Base-by-base conservation (phyloP, 2,329 filamentous ascomycete species). In the Rutstroemia sp. region DNA sequence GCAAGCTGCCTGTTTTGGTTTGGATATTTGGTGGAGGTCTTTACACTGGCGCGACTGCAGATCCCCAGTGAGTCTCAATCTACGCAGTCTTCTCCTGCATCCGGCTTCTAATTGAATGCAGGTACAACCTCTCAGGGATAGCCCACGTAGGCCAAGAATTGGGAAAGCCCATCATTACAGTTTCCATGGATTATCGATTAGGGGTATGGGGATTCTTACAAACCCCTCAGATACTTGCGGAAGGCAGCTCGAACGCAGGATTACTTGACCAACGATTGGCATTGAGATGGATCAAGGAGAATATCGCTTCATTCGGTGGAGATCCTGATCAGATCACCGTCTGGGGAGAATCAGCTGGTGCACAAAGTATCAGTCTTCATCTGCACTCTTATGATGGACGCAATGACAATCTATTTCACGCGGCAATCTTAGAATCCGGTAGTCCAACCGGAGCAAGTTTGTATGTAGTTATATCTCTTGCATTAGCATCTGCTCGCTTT, bases 191-290 rank as follows among this genome's bases (percentile, higher is more conserved):
- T 69, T 82, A 87, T 67, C 76, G 86, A 4, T 76, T 88, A 38
- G 81, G 82, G 2, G 78, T 80, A 2, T 73, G 89, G 65, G 88
- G 88, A 0, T 90, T 91, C 69, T 69, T 88, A 45, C 77, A 80
- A 25, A 82, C 79, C 82, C 70, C 71, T 7, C 62, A 79, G 56
- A 73, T 81, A 12, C 72, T 76, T 1, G 70, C 70, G 9, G 62
- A 79, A 57, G 64, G 79, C 38, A 71, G 82, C 51, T 88, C 88
- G 58, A 89, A 89, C 60, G 71, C 84, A 10, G 86, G 86, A 1
- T 69, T 87, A 46, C 73, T 76, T 59, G 84, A 87, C 64, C 82
- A 86, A 69, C 74, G 78, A 58, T 65, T 77, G 21, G 75, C 80
- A 10, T 71, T 86, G 6, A 39, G 52, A 27, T 87, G 83, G 83